phyloP scores from a whole-genome alignment of 2,329 filamentous ascomycete genomes.

The Diaporthe australafricana region DNA sequence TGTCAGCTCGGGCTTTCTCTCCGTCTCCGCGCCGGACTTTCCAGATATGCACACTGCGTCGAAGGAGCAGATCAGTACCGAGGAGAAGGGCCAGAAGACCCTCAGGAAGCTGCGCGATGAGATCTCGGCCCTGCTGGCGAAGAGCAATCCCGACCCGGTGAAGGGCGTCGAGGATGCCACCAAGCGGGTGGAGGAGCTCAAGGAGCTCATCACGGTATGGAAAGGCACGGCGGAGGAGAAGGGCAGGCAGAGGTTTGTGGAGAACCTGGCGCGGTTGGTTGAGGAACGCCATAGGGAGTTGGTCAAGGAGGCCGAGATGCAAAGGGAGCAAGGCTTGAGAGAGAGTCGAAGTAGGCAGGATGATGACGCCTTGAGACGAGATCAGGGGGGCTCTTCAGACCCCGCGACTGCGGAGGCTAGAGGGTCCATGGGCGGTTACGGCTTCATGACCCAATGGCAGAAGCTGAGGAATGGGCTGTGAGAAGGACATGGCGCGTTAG shows the following conservation, averaged over 20 bases:
- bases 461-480: conserved; percentile 67
- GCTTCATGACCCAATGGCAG: conserved; percentile 72
- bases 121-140: conserved; percentile 74
- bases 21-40: conserved; percentile 83
- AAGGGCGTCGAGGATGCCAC: conserved; percentile 80
- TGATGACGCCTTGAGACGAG: conserved; percentile 48
- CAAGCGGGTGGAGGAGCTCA: conserved; percentile 79
- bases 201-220: conserved; percentile 84
- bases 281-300: conserved; percentile 76
- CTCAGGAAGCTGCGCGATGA: conserved; percentile 77
- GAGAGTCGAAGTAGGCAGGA: conserved; percentile 47
- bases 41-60: conserved; percentile 48
- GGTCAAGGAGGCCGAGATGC: conserved; percentile 59
- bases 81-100: conserved; percentile 90
- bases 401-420: conserved; percentile 52
- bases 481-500: conserved; percentile 24
- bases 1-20: conserved; percentile 86
- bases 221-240: conserved; percentile 96
- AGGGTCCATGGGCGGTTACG: conserved; percentile 63
- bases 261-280: conserved; percentile 82
- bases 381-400: conserved; percentile 43
- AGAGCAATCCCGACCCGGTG: conserved; percentile 56
- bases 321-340: conserved; percentile 46
- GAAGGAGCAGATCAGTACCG: conserved; percentile 72
- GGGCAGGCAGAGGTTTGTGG: conserved; percentile 83